Percentiles rank a stretch among this genome's conserved stretches.
phyloP scores from a whole-genome alignment of 305 asterid species.

The Rubia tinctorum region DNA sequence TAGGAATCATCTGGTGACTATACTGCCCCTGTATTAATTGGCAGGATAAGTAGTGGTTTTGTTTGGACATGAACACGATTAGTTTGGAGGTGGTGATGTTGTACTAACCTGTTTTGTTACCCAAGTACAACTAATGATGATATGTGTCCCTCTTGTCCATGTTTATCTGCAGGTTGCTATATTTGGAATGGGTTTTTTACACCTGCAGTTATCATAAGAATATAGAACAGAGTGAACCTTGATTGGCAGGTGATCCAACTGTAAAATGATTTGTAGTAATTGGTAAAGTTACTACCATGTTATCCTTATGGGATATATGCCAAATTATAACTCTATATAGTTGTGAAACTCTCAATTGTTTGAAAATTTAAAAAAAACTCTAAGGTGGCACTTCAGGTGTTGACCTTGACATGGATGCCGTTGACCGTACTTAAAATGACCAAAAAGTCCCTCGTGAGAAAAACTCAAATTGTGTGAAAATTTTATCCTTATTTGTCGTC shows the following conservation, averaged over 20 bases:
- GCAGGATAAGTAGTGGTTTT: slow-evolving; percentile 23
- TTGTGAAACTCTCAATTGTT: too few relatives aligned
- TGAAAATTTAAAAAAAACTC: too few relatives aligned
- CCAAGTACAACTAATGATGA: slow-evolving; percentile 12
- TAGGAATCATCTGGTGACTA: slow-evolving; percentile 27
- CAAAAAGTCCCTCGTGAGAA: too few relatives aligned
- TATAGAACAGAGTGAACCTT: background rate
- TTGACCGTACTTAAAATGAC: too few relatives aligned
- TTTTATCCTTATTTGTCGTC: too few relatives aligned
- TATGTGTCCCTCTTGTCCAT: slow-evolving; percentile 19
- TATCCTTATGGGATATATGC: background rate
- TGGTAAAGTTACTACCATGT: background rate
- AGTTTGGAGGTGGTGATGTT: background rate
- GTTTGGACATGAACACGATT: slow-evolving; percentile 19
- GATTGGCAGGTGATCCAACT: background rate
- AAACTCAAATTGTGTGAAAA: too few relatives aligned
- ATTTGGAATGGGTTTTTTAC: slow-evolving; percentile 13
- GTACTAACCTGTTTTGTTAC: background rate
- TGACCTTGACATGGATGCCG: too few relatives aligned
- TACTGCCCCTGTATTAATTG: slow-evolving; percentile 15
- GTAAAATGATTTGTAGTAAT: background rate
- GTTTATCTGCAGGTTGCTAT: slow-evolving; percentile 25
- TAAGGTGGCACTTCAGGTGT: too few relatives aligned
- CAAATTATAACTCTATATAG: too few relatives aligned
- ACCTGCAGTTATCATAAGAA: slow-evolving; percentile 11